These are phyloP conservation scores for Allomyces javanicus DNA, from an alignment of 192 early-diverging fungal species.

Conservation along the genomic window DNA sequence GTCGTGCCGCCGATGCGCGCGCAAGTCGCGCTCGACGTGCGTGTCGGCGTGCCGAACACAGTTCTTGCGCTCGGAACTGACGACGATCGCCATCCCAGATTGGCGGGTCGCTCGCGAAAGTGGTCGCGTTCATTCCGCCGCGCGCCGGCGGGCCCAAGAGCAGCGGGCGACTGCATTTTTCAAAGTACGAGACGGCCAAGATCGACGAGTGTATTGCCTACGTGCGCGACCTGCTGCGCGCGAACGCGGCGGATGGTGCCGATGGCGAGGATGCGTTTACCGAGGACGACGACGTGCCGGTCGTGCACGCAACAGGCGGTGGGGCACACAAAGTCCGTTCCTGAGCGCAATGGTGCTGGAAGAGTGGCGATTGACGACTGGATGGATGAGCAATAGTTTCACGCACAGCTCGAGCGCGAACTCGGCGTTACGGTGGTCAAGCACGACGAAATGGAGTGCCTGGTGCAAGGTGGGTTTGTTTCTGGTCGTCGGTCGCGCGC, in stretches of 20 bases:
- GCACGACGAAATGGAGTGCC: neutral
- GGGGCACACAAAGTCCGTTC: neutral
- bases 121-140: no score
- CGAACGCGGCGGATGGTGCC: neutral
- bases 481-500: neutral
- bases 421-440: neutral
- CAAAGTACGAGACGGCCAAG: neutral
- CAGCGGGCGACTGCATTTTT: neutral
- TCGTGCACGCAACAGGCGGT: neutral
- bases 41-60: no score
- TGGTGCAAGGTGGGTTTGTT: neutral
- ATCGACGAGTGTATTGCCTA: neutral
- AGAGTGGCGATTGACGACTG: no score
- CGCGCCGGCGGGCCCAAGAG: no score
- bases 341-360: no score
- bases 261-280: no score
- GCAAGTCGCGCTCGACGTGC: no score
- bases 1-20: no score
- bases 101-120: no score
- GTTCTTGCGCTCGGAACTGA: no score
- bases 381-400: neutral
- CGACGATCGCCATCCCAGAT: no score
- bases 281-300: no score
- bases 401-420: neutral
- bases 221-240: neutral